Evolutionary conservation across 768 basidiomycete genomes (phyloP), one percentile per base, ranked within the genome.

Genomic region (Panellus pusillus): DNA sequence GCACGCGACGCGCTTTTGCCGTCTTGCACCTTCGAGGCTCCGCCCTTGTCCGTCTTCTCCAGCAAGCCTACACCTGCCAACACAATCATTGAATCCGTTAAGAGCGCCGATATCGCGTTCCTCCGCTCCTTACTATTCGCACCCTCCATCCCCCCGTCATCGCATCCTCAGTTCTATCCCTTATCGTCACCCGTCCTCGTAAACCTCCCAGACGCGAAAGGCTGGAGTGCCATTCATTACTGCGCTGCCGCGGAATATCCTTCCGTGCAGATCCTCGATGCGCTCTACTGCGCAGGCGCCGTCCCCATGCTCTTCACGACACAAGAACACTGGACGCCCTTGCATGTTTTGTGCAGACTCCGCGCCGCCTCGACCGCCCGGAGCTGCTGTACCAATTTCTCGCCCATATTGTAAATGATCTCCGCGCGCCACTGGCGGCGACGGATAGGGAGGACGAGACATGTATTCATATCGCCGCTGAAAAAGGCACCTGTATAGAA

Each of bases 391-490:
- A 81, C 58, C 72, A 76, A 58, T 86, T 89, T 66, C 72, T 81
- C 65, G 67, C 80, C 58, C 88, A 91, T 67, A 79, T 91, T 52
- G 77, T 91, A 35, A 74, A 75, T 51, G 84, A 89, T 63, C 80
- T 91, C 28, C 81, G 79, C 28, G 84, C 86, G 6, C 88, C 89
- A 0, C 66, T 91, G 38, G 75, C 80, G 27, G 86, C 89, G 17
- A 71, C 75, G 42, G 87, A 91, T 67, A 79, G 71, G 57, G 69
- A 84, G 48, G 81, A 82, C 59, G 88, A 91, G 64, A 91, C 89
- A 3, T 89, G 87, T 72, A 75, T 91, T 44, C 89, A 91, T 72
- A 72, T 89, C 55, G 89, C 88, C 43, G 89, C 89, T 12, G 87
- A 89, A 62, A 80, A 82, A 59, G 89, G 89, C 42, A 72, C 78